These are phyloP conservation scores for Sordariomycetes sp. DNA, from an alignment of 2,329 filamentous ascomycete species.

Conservation along the genomic window DNA sequence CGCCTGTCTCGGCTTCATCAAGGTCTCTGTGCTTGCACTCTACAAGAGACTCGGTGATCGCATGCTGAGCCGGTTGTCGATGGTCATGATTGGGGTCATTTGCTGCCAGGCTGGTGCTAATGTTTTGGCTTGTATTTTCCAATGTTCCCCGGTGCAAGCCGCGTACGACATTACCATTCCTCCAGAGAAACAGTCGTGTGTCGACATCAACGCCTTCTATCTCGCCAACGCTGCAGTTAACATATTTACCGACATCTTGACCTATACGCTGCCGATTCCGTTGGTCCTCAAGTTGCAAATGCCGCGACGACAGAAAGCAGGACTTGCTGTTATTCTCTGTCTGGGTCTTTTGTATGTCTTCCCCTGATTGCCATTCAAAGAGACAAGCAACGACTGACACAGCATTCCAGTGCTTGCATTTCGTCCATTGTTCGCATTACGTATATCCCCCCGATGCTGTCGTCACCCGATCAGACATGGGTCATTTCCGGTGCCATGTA, in stretches of 20 bases:
- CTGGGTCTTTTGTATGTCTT: conserved; percentile 28
- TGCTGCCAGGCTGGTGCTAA: conserved; percentile 27
- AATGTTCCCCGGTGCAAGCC: conserved; percentile 27
- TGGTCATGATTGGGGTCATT: conserved; percentile 29
- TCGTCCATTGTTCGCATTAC: conserved; percentile 36
- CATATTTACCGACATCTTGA: conserved; percentile 34
- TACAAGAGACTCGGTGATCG: conserved; percentile 32
- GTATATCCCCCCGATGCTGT: conserved; percentile 31
- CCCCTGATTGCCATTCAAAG: background rate
- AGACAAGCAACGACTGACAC: background rate
- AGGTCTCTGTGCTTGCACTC: conserved; percentile 33
- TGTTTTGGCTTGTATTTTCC: conserved; percentile 31
- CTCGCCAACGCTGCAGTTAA: conserved; percentile 35
- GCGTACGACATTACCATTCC: conserved; percentile 24
- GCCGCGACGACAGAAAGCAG: conserved; percentile 32
- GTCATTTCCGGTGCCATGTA: conserved; percentile 30
- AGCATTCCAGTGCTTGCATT: conserved; percentile 25
- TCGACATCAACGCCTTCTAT: conserved; percentile 36
- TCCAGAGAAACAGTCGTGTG: conserved; percentile 19
- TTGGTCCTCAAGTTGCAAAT: conserved; percentile 32
- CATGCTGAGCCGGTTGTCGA: conserved; percentile 21
- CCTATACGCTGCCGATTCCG: conserved; percentile 32
- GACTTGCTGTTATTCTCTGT: conserved; percentile 29
- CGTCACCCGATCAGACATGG: conserved; percentile 20
- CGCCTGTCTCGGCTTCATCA: conserved; percentile 34